Base-by-base conservation (phyloP, 768 basidiomycete species). In the Boletus speciosus region DNA sequence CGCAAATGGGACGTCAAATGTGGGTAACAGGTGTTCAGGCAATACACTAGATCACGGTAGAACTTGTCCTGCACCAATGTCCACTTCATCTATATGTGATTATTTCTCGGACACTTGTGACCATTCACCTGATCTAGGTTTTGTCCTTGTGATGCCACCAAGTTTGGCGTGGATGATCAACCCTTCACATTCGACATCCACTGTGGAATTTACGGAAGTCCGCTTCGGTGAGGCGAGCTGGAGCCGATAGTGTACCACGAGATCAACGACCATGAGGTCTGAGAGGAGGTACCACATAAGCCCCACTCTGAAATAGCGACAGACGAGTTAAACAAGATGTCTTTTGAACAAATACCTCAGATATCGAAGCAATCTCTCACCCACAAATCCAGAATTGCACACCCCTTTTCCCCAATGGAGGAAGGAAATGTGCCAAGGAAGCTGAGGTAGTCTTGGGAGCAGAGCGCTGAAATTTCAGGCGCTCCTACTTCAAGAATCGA, bases 401-500 rank as follows among this genome's bases (percentile, higher is more conserved):
- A n/a, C 36, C 16, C 8, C 49, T 54, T 36, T 52, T 11, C 19
- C 37, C 43, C n/a, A 11, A 6, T 12, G 23, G 27, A 16, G 32
- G 34, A 23, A 16, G 38, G 40, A 31, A 43, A 45, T 31, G 27
- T 49, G 44, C 41, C 27, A 27, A 47, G 19, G 31, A 41, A 32
- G 45, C 42, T n/a, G 41, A 43, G 19, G 34, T 29, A 19, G 39
- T 31, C 46, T 47, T n/a, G 39, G 27, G 46, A 51, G 55, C 27
- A 39, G 39, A 47, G 49, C 29, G 37, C 54, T 37, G 50, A 44
- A 35, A 35, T 52, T 41, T 50, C 45, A 57, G 54, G 48, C 37
- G 39, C 38, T 52, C 58, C 58, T 54, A 59, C 38, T 55, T 60
- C 63, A 58, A 59, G 58, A 56, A 58, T 60, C 50, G 66, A 47